Evolutionary conservation across 768 basidiomycete genomes (phyloP).

Genomic region (Xerocomellus intermedius): DNA sequence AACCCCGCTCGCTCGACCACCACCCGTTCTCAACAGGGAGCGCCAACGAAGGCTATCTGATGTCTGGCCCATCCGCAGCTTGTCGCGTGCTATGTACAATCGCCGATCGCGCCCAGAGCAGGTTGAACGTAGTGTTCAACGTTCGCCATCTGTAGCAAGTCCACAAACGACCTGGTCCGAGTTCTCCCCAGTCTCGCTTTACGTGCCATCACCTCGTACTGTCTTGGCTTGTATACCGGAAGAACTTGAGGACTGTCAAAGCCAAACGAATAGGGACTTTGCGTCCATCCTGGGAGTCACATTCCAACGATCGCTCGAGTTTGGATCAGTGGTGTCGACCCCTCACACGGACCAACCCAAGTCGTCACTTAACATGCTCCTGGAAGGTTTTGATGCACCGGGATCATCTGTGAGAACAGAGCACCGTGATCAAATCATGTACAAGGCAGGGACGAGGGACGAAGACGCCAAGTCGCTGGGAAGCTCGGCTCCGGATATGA

Average conservation of each 20-base stretch:
- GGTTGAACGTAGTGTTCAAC: not conserved
- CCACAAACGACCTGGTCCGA: slow-evolving; percentile 32
- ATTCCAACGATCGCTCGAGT: slow-evolving; percentile 13
- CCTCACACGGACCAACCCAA: not conserved
- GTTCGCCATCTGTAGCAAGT: not conserved
- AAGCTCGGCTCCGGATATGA: slow-evolving; percentile 27
- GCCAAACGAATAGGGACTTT: slow-evolving; percentile 18
- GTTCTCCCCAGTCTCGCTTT: slow-evolving; percentile 22
- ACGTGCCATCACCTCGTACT: slow-evolving; percentile 19
- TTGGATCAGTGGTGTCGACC: not conserved
- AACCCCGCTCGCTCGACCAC: slow-evolving; percentile 14
- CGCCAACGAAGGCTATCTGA: slow-evolving; percentile 14
- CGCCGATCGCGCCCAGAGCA: slow-evolving; percentile 7
- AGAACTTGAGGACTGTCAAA: slow-evolving; percentile 26
- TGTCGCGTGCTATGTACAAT: slow-evolving; percentile 14
- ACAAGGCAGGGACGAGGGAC: not conserved
- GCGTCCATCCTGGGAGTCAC: slow-evolving; percentile 10
- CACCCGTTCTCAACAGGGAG: slow-evolving; percentile 9
- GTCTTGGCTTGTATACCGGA: slow-evolving; percentile 30
- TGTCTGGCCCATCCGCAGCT: slow-evolving; percentile 22
- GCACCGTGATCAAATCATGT: not conserved
- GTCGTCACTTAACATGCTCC: not conserved
- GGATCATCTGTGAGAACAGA: not conserved
- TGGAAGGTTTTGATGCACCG: not conserved
- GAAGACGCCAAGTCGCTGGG: slow-evolving; percentile 21